phyloP scores from a whole-genome alignment of 805 yeast species.

The Yarrowia alimentaria region DNA sequence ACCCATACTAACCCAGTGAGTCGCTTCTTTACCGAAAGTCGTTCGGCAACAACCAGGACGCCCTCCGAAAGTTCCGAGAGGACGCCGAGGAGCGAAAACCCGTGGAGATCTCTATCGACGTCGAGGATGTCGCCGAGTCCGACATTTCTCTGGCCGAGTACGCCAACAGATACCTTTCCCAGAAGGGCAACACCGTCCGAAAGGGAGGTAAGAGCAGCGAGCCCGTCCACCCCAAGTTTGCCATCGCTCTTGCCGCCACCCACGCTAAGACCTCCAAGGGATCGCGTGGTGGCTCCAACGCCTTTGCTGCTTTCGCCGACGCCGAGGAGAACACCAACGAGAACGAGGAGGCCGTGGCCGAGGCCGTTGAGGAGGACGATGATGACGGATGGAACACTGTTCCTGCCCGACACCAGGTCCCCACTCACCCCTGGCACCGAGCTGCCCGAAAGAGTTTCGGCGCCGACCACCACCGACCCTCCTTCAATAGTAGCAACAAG shows the following conservation, averaged over 20 bases:
- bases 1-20: slow-evolving; percentile 6
- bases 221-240: slow-evolving; percentile 30
- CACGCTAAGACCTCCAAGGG: slow-evolving; percentile 26
- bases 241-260: slow-evolving; percentile 29
- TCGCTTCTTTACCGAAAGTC: slow-evolving; percentile 26
- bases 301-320: slow-evolving; percentile 28
- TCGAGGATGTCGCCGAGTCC: slow-evolving; percentile 29
- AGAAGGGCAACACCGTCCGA: slow-evolving; percentile 16
- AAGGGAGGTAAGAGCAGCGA: slow-evolving; percentile 12
- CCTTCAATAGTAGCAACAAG: slow-evolving; percentile 28
- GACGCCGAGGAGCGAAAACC: slow-evolving; percentile 28
- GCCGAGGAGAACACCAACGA: slow-evolving; percentile 26
- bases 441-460: slow-evolving; percentile 26
- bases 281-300: slow-evolving; percentile 11
- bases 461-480: slow-evolving; percentile 27
- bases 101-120: slow-evolving; percentile 25
- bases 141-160: slow-evolving; percentile 30
- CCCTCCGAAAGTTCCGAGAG: slow-evolving; percentile 25
- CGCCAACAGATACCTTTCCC: slow-evolving; percentile 28
- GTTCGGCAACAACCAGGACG: slow-evolving; percentile 20
- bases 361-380: slow-evolving; percentile 30
- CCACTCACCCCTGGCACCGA: slow-evolving; percentile 25
- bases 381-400: slow-evolving; percentile 36
- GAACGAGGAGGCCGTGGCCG: slow-evolving; percentile 19
- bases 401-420: slow-evolving; percentile 32